Evolutionary conservation across 202 grass and related monocot species (phyloP), one percentile per base, ranked within the genome.

Genomic region (Schoenoplectus tabernaemontani): DNA sequence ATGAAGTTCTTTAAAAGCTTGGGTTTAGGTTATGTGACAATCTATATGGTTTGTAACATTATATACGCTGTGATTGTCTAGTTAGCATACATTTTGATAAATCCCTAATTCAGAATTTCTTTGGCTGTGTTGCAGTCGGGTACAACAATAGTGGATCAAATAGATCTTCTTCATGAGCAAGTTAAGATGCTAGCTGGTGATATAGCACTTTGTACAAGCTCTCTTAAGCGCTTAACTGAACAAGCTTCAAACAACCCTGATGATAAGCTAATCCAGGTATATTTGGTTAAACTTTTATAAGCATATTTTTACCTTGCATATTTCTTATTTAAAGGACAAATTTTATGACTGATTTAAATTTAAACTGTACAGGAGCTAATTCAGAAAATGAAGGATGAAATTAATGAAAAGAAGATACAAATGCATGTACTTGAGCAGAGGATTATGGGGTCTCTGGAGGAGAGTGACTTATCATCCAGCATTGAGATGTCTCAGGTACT

Each of bases 101-200:
- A 61, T 56, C 46, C 47, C 71, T 56, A 56, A 75, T 75, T 63
- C 77, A 51, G 51, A n/a, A n/a, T n/a, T 23, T 65, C 59, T 17
- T 76, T 84, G 57, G 44, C 57, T 90, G 28, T 75, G 57, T 81
- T 88, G 44, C 78, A 97, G 95, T 87, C 89, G 59, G 91, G 95
- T 87, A 89, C 87, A 79, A 94, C 91, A 76, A 98, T 98, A 4
- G 84, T 92, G 66, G 95, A 98, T 90, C 95, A 98, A 89, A 98
- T 98, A 78, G 95, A 98, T 89, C 91, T 98, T 90, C 89, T 97
- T 33, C 86, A 89, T 57, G 95, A 98, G 76, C 95, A 94, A 80
- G 91, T 98, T 59, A 98, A 98, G 85, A 98, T 94, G 95, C 64
- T 94, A 41, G 88, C 89, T 39, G 95, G 95, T 51, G 95, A 97